A percentile compares a stretch with the other conserved stretches of the same genome.
phyloP scores from a whole-genome alignment of 257 asterid genomes.

The Solanum virginianum region DNA sequence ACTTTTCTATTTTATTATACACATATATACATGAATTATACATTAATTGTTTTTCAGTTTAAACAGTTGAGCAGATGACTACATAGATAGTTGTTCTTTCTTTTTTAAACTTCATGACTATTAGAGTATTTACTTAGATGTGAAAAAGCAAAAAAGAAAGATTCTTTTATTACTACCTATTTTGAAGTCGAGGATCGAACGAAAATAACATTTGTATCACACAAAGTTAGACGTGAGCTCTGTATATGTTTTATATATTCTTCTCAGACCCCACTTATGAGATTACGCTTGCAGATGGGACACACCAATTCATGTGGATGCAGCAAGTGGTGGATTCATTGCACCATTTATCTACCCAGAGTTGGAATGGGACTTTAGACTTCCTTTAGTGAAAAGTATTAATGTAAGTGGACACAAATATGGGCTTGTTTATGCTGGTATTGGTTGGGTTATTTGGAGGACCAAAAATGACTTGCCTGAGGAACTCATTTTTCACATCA shows the following conservation, averaged over 20 bases:
- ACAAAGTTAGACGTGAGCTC: too few species aligned
- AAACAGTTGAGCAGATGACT: too few species aligned
- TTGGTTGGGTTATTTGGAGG: conserved; percentile 30
- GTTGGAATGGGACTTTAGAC: conserved; percentile 25
- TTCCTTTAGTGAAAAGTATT: conserved; percentile 27
- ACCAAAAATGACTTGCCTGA: conserved; percentile 22
- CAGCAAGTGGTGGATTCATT: conserved; percentile 32
- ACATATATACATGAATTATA: background rate
- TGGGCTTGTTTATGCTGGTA: conserved; percentile 29
- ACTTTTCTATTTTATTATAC: background rate
- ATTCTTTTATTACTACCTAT: too few species aligned
- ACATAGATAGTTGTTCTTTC: background rate
- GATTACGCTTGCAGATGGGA: conserved; percentile 10
- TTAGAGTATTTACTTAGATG: too few species aligned
- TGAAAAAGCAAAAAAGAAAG: too few species aligned
- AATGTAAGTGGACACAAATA: conserved; percentile 30
- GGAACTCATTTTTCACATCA: conserved; percentile 25
- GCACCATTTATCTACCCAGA: conserved; percentile 26
- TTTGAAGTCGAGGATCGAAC: too few species aligned
- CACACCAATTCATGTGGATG: conserved; percentile 31
- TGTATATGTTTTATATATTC: too few species aligned
- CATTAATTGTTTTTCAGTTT: background rate
- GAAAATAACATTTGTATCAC: too few species aligned
- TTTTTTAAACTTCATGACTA: background rate
- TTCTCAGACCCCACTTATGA: too few species aligned